Percentiles rank a stretch among this genome's conserved stretches.
Evolutionary conservation across 2,329 filamentous ascomycete species (phyloP).

Genomic region (Akanthomyces lecanii): DNA sequence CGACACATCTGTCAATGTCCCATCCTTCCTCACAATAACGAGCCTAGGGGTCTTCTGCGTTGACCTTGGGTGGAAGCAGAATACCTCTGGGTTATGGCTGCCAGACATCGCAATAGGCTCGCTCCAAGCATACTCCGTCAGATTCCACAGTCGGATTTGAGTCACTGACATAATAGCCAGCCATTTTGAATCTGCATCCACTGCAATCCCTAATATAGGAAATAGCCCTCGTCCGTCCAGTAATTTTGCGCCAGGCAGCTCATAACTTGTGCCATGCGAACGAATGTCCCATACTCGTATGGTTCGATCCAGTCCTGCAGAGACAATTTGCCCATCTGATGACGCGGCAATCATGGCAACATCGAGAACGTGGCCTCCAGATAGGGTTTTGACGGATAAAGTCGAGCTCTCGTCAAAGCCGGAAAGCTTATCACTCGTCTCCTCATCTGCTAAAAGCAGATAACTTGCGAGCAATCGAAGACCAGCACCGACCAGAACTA

Average conservation of each 20-base stretch:
- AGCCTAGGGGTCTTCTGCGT: constrained; percentile 41
- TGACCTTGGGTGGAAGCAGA: constrained; percentile 55
- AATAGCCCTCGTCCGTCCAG: constrained; percentile 44
- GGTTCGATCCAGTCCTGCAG: constrained; percentile 64
- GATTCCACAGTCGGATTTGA: constrained; percentile 60
- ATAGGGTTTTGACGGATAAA: constrained; percentile 57
- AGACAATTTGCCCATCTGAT: constrained; percentile 60
- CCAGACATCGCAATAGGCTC: constrained; percentile 44
- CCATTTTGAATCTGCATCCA: constrained; percentile 61
- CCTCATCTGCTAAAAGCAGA: constrained; percentile 62
- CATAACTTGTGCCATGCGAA: constrained; percentile 38
- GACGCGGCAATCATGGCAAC: constrained; percentile 62
- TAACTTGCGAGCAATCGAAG: constrained; percentile 71
- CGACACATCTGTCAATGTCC: constrained; percentile 51
- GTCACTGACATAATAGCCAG: constrained; percentile 61
- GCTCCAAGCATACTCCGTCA: constrained; percentile 53
- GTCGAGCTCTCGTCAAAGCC: constrained; percentile 38
- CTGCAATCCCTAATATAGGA: constrained; percentile 58
- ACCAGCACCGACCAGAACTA: constrained; percentile 59
- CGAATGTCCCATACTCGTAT: constrained; percentile 63
- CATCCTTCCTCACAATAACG: constrained; percentile 60
- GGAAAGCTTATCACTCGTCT: constrained; percentile 43
- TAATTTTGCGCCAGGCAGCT: constrained; percentile 36
- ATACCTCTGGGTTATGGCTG: constrained; percentile 55
- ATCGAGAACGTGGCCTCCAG: constrained; percentile 63